Conservation (phyloP, 208 protist species). For the Acanthamoeba pearcei region DNA sequence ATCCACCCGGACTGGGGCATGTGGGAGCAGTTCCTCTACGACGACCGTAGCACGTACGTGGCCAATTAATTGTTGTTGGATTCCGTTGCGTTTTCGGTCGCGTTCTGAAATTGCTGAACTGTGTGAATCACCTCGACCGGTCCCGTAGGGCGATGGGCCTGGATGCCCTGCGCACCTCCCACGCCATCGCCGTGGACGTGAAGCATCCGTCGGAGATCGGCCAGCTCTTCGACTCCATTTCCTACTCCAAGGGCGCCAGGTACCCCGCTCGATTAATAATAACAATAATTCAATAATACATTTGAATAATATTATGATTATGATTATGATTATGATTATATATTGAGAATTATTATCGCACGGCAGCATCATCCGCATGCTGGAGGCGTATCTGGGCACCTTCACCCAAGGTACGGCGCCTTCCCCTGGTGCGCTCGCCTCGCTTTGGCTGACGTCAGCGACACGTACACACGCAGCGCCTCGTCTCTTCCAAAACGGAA, state of each 20-base stretch:
- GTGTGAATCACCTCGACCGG: not conserved
- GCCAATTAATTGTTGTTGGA: not conserved
- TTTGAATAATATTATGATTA: too few species aligned
- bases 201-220: slow-evolving; percentile 89
- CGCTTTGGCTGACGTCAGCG: not conserved
- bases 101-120: not conserved
- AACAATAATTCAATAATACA: too few species aligned
- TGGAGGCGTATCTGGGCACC: slow-evolving; percentile 23
- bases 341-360: not conserved
- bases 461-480: not conserved
- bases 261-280: not conserved
- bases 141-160: slow-evolving; percentile 9
- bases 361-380: slow-evolving; percentile 3
- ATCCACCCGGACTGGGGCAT: slow-evolving; percentile 25
- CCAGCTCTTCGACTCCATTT: slow-evolving; percentile 81
- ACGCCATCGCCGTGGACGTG: slow-evolving; percentile 94
- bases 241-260: slow-evolving; percentile 81
- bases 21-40: slow-evolving; percentile 40
- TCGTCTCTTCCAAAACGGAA: slow-evolving; percentile 1
- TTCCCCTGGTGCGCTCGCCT: not conserved
- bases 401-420: slow-evolving; percentile 2
- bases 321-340: too few species aligned
- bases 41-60: not conserved
- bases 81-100: not conserved
- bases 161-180: slow-evolving; percentile 42